These are phyloP conservation scores for Coniochaeta sp. DNA, from an alignment of 2,329 filamentous ascomycete species.

Conservation along the genomic window DNA sequence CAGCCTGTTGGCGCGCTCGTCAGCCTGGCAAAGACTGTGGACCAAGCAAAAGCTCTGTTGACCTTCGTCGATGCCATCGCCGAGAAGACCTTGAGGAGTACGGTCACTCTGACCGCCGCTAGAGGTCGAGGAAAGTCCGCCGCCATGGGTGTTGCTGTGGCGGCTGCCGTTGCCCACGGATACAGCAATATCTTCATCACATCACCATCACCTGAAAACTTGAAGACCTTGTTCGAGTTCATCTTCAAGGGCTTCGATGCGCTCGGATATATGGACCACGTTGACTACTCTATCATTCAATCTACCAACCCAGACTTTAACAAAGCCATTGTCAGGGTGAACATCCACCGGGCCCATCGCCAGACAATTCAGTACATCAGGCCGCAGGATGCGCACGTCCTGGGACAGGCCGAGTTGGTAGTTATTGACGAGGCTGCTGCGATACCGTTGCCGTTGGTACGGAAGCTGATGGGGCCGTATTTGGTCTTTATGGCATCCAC, in stretches of 20 bases:
- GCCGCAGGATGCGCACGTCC: conserved; percentile 88
- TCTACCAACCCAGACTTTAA: conserved; percentile 98
- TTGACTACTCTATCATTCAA: conserved; percentile 96
- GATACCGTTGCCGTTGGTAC: conserved; percentile 85
- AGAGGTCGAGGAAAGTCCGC: conserved; percentile 96
- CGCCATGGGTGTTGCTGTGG: conserved; percentile 87
- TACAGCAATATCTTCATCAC: conserved; percentile 99
- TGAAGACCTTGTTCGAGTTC: conserved; percentile 98
- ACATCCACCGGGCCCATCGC: conserved; percentile 87
- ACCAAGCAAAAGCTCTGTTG: conserved; percentile 93
- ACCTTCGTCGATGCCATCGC: conserved; percentile 95
- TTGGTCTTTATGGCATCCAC: conserved; percentile 99
- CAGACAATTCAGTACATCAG: conserved; percentile 99
- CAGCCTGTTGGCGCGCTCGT: conserved; percentile 82
- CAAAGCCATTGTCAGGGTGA: conserved; percentile 96
- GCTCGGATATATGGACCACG: conserved; percentile 86
- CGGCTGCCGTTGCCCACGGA: conserved; percentile 87
- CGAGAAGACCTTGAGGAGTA: conserved; percentile 91
- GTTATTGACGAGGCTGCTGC: conserved; percentile 98
- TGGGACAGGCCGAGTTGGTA: conserved; percentile 89
- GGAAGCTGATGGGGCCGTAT: conserved; percentile 93
- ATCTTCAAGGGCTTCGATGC: conserved; percentile 98
- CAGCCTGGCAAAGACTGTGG: conserved; percentile 79
- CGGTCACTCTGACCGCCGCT: conserved; percentile 86
- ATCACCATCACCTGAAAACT: conserved; percentile 91